These are phyloP conservation scores for Vaccinium vitisidaea DNA, from an alignment of 148 eudicot genomes.

Conservation along the genomic window DNA sequence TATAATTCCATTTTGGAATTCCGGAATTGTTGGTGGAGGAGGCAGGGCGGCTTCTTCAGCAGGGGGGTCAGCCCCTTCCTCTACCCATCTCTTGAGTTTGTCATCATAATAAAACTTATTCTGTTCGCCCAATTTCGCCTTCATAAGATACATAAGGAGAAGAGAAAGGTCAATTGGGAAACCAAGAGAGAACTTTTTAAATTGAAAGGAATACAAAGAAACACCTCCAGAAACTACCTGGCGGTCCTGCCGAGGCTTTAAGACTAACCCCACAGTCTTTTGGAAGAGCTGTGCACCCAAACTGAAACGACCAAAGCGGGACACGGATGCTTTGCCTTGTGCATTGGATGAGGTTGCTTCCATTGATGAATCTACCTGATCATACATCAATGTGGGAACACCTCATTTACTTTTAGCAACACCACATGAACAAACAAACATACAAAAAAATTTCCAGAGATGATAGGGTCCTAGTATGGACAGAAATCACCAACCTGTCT, in stretches of 20 bases:
- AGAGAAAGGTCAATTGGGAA: background rate
- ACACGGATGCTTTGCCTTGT: constrained; percentile 58
- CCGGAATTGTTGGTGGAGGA: constrained; percentile 67
- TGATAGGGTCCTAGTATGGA: background rate
- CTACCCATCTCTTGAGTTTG: constrained; percentile 90
- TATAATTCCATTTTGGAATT: constrained; percentile 52
- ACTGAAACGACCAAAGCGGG: constrained; percentile 66
- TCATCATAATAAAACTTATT: constrained; percentile 86
- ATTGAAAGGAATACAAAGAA: background rate
- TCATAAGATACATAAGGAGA: background rate
- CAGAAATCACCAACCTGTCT: constrained; percentile 50
- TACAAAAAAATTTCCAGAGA: too few relatives aligned
- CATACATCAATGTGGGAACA: constrained; percentile 21
- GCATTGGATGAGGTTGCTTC: constrained; percentile 46
- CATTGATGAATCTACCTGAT: constrained; percentile 51
- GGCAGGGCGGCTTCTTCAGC: constrained; percentile 68
- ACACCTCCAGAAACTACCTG: constrained; percentile 47
- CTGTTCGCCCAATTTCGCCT: constrained; percentile 84
- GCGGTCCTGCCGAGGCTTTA: constrained; percentile 57
- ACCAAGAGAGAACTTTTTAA: background rate
- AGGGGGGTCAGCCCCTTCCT: constrained; percentile 79
- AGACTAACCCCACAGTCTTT: constrained; percentile 76
- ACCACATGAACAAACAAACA: background rate
- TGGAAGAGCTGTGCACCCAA: constrained; percentile 75
- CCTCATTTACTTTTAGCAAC: background rate